Evolutionary conservation across 2,329 filamentous ascomycete species (phyloP).

Genomic region (Fusarium papillatum): DNA sequence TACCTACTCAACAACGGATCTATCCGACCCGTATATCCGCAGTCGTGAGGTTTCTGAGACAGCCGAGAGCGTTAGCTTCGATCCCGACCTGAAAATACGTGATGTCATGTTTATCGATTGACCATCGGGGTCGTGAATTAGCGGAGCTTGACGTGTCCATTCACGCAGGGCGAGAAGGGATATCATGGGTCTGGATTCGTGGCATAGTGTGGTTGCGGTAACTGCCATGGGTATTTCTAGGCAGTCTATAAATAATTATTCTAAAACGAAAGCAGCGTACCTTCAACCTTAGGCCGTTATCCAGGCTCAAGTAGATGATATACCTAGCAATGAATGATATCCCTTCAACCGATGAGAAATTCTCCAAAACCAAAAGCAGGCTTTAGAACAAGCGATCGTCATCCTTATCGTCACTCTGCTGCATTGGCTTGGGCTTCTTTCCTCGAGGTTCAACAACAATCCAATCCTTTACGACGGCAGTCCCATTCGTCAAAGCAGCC

Average conservation of each 20-base stretch:
- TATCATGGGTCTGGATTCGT: background rate
- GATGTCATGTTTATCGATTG: background rate
- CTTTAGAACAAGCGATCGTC: background rate
- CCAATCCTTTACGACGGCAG: conserved; percentile 33
- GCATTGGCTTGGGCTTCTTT: conserved; percentile 2
- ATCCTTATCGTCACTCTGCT: background rate
- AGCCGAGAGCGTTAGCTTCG: background rate
- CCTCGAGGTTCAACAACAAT: conserved; percentile 31
- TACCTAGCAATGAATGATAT: background rate
- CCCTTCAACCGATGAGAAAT: background rate
- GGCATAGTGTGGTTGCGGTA: background rate
- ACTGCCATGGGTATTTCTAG: background rate
- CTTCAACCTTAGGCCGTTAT: background rate
- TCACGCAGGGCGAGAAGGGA: background rate
- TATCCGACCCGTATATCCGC: background rate
- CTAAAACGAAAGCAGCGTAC: background rate
- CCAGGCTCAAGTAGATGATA: background rate
- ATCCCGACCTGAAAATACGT: background rate
- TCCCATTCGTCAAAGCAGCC: conserved; percentile 30
- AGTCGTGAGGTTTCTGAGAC: background rate
- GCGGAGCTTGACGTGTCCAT: background rate
- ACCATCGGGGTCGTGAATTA: background rate
- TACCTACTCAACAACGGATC: background rate
- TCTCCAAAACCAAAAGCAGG: background rate
- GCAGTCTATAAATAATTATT: background rate